A percentile compares a stretch with the other conserved stretches of the same genome.
Conservation (phyloP, 2,329 filamentous ascomycete species). For the Capronia epimyces region DNA sequence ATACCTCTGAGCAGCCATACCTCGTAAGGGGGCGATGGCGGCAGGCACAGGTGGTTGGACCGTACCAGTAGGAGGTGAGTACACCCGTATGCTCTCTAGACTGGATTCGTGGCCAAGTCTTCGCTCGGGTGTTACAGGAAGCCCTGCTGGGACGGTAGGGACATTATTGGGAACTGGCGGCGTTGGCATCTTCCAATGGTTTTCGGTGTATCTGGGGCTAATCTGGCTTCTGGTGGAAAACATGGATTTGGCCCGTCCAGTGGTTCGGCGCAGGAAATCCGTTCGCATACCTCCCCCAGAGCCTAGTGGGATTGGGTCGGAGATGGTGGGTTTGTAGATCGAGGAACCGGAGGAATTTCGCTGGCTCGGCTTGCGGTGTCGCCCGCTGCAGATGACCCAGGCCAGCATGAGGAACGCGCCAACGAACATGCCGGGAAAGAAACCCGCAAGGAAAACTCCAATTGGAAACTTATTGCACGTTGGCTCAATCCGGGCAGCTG, state of each 20-base stretch:
- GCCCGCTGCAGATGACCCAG: conserved; percentile 40
- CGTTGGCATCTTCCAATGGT: conserved; percentile 29
- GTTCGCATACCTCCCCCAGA: conserved; percentile 34
- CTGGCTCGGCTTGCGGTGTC: conserved; percentile 21
- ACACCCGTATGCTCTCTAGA: conserved; percentile 45
- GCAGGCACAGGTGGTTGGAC: conserved; percentile 18
- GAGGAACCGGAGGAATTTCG: conserved; percentile 18
- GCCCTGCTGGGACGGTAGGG: conserved; percentile 11
- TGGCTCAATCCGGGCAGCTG: conserved; percentile 24
- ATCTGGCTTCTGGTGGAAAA: conserved; percentile 25
- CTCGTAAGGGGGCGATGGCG: conserved; percentile 23
- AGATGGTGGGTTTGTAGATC: conserved; percentile 26
- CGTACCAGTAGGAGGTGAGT: conserved; percentile 39
- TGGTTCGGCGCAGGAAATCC: conserved; percentile 40
- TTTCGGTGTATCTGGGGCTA: conserved; percentile 7
- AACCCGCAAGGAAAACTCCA: conserved; percentile 41
- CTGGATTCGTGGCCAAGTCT: conserved; percentile 29
- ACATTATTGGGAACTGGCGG: conserved; percentile 25
- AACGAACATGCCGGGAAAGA: conserved; percentile 43
- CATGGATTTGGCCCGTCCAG: conserved; percentile 29
- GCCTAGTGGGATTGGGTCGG: conserved; percentile 22
- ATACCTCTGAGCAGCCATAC: conserved; percentile 24
- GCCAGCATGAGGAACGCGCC: conserved; percentile 50
- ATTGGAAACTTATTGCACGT: conserved; percentile 39
- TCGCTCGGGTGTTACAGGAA: conserved; percentile 32